Evolutionary conservation across 176 grass and related monocot genomes (phyloP), one percentile per base, ranked within the genome.

Genomic region (Aegilops longissima): DNA sequence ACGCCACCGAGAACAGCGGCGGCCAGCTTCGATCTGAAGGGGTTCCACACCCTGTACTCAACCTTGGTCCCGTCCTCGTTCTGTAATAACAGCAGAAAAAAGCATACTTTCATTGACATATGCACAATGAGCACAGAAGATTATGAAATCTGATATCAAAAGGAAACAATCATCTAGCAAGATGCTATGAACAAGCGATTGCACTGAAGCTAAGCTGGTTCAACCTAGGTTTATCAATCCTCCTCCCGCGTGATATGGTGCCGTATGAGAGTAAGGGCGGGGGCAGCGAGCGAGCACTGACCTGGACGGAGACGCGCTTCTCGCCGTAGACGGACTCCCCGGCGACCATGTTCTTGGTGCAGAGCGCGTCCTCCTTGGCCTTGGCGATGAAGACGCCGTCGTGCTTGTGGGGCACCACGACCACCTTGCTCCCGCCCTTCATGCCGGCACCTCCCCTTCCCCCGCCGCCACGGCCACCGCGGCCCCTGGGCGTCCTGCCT

Each of bases 281-380:
- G 9, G 31, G 20, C 1, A 12, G 7, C 1, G 39, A 17, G 10
- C 2, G 39, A 16, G 16, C 1, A 47, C 18, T 7, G 2, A 96
- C 93, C 93, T 92, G 93, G 29, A 97, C 85, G 2, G 96, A 96
- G 21, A 98, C 25, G 5, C 96, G 92, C 88, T 96, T 98, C 90
- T 98, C 96, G 3, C 88, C 87, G 25, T 96, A 98, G 30, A 98
- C 96, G 38, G 92, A 90, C 72, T 96, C 96, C 4, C 96, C 93
- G 0, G 88, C 6, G 1, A 78, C 96, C 92, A 98, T 80, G 47
- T 98, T 98, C 94, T 90, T 96, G 3, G 96, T 98, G 90, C 94
- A 97, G 84, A 97, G 94, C 21, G 92, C 96, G 66, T 98, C 96
- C 83, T 98, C 96, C 86, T 98, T 98, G 20, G 90, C 87, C 75